Base-by-base conservation (phyloP, 2,329 filamentous ascomycete species). In the Alternaria sp. region DNA sequence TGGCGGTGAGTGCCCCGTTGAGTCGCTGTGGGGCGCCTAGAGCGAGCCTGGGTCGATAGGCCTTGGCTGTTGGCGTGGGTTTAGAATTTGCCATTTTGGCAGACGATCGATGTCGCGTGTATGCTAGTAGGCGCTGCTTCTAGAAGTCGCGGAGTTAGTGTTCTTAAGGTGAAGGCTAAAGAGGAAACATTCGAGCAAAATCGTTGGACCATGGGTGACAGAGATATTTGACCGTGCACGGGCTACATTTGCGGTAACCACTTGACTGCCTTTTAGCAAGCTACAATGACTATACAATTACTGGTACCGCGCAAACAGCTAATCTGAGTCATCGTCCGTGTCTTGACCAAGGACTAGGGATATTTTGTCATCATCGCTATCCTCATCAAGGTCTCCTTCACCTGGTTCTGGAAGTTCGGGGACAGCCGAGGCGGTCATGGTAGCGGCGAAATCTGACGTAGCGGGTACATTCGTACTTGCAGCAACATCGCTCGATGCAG, bases 261-360 rank as follows among this genome's bases (percentile, higher is more conserved):
- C 48, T 50, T 61, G 46, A 56, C 54, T 36, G 36, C 24, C 50
- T 10, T 48, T 31, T 41, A 23, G 40, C 37, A 50, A 52, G 14
- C 36, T 17, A n/a, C 5, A 24, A 14, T 6, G 8, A 40, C 13
- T 48, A 26, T 28, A 33, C 23, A 28, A 21, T 24, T 26, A 17
- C 13, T 40, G 13, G n/a, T 40, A 45, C 24, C 2, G 23, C 11
- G 17, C 21, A 40, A 50, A 14, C 5, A 17, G 6, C 31, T 59
- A 71, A 11, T 76, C 72, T 1, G 72, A 75, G 7, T 77, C 75
- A 2, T 76, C 72, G 46, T 77, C 75, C 1, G 70, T 75, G 33
- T 77, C 75, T 48, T 73, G 73, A 2, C 74, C 75, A 29, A 77
- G 60, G 1, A 75, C 72, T 6, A 77, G 54, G 10, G 70, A 66